These are phyloP conservation scores for Phytophthora podocarpi DNA, from an alignment of 352 stramenopile genomes.

Conservation along the genomic window DNA sequence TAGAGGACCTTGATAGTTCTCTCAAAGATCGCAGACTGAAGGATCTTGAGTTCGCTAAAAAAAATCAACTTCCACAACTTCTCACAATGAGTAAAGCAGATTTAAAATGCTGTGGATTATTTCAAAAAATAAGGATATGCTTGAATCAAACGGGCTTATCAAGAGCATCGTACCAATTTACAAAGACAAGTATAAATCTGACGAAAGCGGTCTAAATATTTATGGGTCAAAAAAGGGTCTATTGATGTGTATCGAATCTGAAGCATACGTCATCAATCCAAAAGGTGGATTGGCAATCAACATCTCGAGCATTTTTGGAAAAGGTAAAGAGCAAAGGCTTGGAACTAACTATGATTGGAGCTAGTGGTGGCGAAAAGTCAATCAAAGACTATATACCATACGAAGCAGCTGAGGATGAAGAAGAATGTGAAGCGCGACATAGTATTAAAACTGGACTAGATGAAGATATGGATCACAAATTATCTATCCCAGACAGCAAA, in stretches of 20 bases:
- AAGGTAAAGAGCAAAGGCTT: neutral
- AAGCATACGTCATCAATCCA: neutral
- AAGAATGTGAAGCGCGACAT: too few relatives aligned
- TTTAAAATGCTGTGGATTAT: neutral
- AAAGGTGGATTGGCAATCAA: constrained; percentile 2
- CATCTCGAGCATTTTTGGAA: neutral
- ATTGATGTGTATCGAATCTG: neutral
- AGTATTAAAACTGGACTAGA: too few relatives aligned
- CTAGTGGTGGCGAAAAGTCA: too few relatives aligned
- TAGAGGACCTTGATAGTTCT: neutral
- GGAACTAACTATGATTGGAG: neutral
- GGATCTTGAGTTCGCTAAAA: neutral
- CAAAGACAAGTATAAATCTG: neutral
- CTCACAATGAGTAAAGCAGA: neutral
- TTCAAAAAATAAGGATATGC: constrained; percentile 3
- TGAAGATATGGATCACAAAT: too few relatives aligned
- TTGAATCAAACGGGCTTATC: constrained; percentile 11
- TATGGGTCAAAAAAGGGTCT: neutral
- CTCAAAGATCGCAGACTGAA: neutral
- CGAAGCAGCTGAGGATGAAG: too few relatives aligned
- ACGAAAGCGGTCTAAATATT: neutral
- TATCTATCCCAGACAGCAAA: neutral
- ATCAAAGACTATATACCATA: too few relatives aligned
- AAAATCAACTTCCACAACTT: neutral
- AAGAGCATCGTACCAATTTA: too few relatives aligned